Percentiles rank a stretch among this genome's conserved stretches.
phyloP scores from a whole-genome alignment of 805 yeast genomes.

The Wickerhamomyces bovis region DNA sequence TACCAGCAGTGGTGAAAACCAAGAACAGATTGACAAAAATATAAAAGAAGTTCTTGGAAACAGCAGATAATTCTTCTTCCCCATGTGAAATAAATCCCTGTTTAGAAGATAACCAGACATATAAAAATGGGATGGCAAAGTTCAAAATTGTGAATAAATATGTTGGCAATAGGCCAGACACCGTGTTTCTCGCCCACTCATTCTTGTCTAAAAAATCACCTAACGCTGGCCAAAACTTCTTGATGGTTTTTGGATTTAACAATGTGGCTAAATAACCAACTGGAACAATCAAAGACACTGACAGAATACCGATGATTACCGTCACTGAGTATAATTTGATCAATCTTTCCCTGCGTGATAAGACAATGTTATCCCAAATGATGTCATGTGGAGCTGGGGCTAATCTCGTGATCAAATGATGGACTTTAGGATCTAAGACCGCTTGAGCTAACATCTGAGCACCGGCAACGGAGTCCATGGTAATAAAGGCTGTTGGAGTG shows the following conservation, averaged over 20 bases:
- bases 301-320: constrained; percentile 38
- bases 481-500: constrained; percentile 87
- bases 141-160: constrained; percentile 84
- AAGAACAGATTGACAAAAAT: constrained; percentile 89
- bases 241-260: constrained; percentile 70
- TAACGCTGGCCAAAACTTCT: constrained; percentile 77
- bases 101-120: constrained; percentile 45
- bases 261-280: constrained; percentile 81
- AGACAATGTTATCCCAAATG: constrained; percentile 82
- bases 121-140: constrained; percentile 78
- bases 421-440: constrained; percentile 82
- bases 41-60: constrained; percentile 90
- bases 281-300: constrained; percentile 74
- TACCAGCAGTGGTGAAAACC: constrained; percentile 91
- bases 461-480: constrained; percentile 91
- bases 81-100: constrained; percentile 92
- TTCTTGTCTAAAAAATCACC: constrained; percentile 45
- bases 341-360: constrained; percentile 66
- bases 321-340: constrained; percentile 41
- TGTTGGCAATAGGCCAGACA: constrained; percentile 88
- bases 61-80: constrained; percentile 88
- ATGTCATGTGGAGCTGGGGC: constrained; percentile 98
- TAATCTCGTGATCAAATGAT: constrained; percentile 69
- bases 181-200: constrained; percentile 69
- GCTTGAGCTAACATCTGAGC: constrained; percentile 98